Percentiles rank a stretch among this genome's conserved stretches.
Evolutionary conservation across 163 green algal genomes (phyloP).

Genomic region (Coccomyxa subellipsoidea): DNA sequence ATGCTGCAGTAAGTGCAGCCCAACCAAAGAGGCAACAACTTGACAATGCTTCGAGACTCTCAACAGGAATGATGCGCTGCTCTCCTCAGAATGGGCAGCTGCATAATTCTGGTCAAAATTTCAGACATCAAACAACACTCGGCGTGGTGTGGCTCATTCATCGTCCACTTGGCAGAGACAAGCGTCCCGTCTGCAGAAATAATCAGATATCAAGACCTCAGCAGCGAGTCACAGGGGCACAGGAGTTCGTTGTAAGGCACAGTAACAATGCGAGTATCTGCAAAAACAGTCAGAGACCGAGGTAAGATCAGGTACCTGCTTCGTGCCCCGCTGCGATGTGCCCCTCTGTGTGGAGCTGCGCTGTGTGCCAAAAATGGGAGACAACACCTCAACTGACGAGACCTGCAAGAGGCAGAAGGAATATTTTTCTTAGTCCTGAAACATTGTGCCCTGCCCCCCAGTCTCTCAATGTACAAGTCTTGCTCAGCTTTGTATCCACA

Average conservation of each 20-base stretch:
- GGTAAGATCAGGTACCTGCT: background rate
- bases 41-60: too few species aligned
- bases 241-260: too few species aligned
- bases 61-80: too few species aligned
- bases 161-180: background rate
- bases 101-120: too few species aligned
- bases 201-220: background rate
- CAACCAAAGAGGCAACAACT: too few species aligned
- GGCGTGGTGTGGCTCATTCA: background rate
- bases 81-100: too few species aligned
- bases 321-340: background rate
- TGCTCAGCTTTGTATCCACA: background rate
- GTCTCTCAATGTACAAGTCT: background rate
- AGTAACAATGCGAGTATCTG: background rate
- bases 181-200: background rate
- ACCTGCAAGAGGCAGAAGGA: conserved; percentile 1
- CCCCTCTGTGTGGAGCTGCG: background rate
- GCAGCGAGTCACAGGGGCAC: too few species aligned
- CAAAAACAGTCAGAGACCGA: background rate
- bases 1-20: too few species aligned
- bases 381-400: conserved; percentile 38
- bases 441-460: background rate
- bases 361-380: conserved; percentile 21
- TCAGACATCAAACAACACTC: background rate
- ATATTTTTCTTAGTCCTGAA: background rate